Conservation (phyloP, 2,329 filamentous ascomycete species). For the Cadophora malorum region DNA sequence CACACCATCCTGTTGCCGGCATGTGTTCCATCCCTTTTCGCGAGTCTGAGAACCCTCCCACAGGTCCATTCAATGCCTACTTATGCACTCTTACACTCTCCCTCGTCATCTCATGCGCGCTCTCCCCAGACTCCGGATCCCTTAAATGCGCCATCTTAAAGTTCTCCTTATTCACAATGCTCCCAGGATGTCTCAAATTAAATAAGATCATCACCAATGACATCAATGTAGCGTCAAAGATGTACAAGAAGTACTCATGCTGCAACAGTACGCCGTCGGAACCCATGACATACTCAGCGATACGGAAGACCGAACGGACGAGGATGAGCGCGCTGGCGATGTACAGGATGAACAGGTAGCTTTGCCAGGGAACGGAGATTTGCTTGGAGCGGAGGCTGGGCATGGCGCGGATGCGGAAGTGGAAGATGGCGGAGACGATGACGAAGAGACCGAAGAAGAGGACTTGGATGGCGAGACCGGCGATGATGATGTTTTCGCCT, state of each 20-base stretch:
- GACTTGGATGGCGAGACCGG: slow-evolving; percentile 56
- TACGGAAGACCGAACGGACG: slow-evolving; percentile 52
- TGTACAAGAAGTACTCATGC: slow-evolving; percentile 52
- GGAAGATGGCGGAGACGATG: slow-evolving; percentile 51
- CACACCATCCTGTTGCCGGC: neutral
- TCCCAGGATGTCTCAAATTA: slow-evolving; percentile 45
- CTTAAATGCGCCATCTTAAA: neutral
- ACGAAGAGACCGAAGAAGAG: slow-evolving; percentile 58
- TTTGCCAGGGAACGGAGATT: slow-evolving; percentile 42
- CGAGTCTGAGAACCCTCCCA: too few relatives aligned
- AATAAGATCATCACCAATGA: slow-evolving; percentile 47
- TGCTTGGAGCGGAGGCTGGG: slow-evolving; percentile 39
- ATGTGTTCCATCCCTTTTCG: neutral
- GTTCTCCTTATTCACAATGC: slow-evolving; percentile 16
- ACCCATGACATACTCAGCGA: slow-evolving; percentile 53
- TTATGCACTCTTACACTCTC: neutral
- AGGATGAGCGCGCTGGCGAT: slow-evolving; percentile 51
- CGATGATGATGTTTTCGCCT: slow-evolving; percentile 53
- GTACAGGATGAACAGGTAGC: slow-evolving; percentile 51
- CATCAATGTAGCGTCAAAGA: slow-evolving; percentile 52
- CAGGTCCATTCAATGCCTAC: neutral
- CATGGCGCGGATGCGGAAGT: slow-evolving; percentile 46
- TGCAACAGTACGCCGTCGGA: slow-evolving; percentile 50
- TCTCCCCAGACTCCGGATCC: slow-evolving; percentile 21
- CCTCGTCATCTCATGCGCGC: slow-evolving; percentile 14